Evolutionary conservation across 148 eudicot species (phyloP), one percentile per base, ranked within the genome.

Genomic region (Amaranthus cruentus): DNA sequence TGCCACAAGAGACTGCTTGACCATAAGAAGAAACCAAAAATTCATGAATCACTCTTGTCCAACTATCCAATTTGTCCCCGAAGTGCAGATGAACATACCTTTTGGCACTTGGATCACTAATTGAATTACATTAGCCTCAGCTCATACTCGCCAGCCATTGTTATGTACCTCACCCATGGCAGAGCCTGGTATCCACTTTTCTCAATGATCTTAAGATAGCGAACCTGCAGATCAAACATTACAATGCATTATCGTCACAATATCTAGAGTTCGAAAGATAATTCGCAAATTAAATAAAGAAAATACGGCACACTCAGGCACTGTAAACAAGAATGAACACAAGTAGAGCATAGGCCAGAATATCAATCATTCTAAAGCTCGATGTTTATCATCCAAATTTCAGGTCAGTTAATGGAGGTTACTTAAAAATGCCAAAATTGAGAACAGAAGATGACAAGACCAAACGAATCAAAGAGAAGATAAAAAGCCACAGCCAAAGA

Each of bases 141-240:
- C 77, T 88, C 92, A 65, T 88, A 88, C 55, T 88, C 89, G 5
- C 92, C 89, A 38, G 92, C 92, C 86, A 82, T 83, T 56, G 89
- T 88, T 72, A 86, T 86, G 84, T 88, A 88, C 75, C 91, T 86
- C 63, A 88, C 91, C 91, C 91, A 88, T 14, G 89, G 91, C 61
- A 88, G 84, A 21, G 89, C 85, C 71, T 88, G 89, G 65, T 86
- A 88, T 70, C 86, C 91, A 56, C 91, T 86, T 72, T 88, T 88
- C 72, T 88, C 91, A 52, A 88, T 88, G 78, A 88, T 78, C 64
- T 88, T 88, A 56, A 88, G 85, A 72, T 84, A 83, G 47, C 91
- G 91, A 79, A 88, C 91, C 91, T 88, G 85, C 54, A 72, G 66
- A 66, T 44, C 43, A 8, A 46, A 51, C 11, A 65, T 62, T 55